Percentiles rank a stretch among this genome's conserved stretches.
These are phyloP conservation scores for Aspergillus clavatus DNA, from an alignment of 2,329 filamentous ascomycete species.

Conservation along the genomic window DNA sequence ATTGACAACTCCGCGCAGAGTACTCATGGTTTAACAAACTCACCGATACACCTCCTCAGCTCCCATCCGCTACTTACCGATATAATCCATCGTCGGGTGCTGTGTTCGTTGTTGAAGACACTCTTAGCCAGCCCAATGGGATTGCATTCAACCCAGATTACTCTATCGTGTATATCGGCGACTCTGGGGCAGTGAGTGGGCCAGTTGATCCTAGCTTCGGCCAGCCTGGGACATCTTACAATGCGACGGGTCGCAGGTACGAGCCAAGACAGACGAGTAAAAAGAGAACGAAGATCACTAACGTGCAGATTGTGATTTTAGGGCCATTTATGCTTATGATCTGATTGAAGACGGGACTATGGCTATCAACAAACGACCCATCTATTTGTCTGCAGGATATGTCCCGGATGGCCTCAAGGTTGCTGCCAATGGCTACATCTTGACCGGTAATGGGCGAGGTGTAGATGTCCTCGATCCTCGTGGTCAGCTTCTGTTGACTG, in stretches of 20 bases:
- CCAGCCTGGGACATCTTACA: constrained; percentile 24
- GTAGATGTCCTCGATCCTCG: constrained; percentile 39
- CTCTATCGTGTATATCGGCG: constrained; percentile 44
- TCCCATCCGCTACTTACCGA: constrained; percentile 36
- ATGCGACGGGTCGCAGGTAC: constrained; percentile 25
- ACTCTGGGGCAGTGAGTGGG: constrained; percentile 31
- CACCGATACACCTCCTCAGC: constrained; percentile 33
- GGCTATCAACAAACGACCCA: constrained; percentile 36
- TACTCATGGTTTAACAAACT: constrained; percentile 36
- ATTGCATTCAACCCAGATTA: constrained; percentile 43
- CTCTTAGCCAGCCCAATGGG: constrained; percentile 43
- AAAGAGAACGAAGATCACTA: neutral
- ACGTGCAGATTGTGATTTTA: neutral
- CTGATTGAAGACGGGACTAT: constrained; percentile 30
- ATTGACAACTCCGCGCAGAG: constrained; percentile 10
- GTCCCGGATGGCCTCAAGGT: constrained; percentile 43
- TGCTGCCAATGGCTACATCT: constrained; percentile 37
- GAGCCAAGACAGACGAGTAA: neutral
- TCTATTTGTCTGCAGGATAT: constrained; percentile 38
- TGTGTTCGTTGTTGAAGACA: constrained; percentile 40
- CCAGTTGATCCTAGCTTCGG: constrained; percentile 19
- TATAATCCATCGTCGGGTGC: constrained; percentile 40
- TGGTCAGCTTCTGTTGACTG: constrained; percentile 35
- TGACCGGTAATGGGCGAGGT: constrained; percentile 37
- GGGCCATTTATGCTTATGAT: constrained; percentile 41